These are phyloP conservation scores for Rubroboletus pulcherrimus DNA, from an alignment of 768 basidiomycete genomes.

Conservation along the genomic window DNA sequence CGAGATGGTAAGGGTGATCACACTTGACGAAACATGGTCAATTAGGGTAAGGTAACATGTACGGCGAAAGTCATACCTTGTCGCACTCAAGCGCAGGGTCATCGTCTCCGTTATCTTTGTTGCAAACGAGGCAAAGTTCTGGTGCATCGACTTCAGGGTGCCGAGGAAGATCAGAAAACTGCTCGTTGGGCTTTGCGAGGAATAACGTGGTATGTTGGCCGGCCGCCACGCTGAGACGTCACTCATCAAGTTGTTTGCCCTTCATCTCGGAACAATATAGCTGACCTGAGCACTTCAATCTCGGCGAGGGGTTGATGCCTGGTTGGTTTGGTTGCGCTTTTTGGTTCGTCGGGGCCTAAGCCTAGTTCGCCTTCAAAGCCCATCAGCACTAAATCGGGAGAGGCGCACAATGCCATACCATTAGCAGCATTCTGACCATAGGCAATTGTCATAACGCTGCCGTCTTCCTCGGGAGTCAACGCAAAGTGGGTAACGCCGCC, in stretches of 20 bases:
- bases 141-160: constrained; percentile 77
- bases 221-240: constrained; percentile 60
- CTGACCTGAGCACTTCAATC: constrained; percentile 70
- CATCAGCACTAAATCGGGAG: background rate
- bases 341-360: constrained; percentile 73
- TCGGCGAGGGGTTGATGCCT: constrained; percentile 66
- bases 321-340: constrained; percentile 83
- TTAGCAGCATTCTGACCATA: constrained; percentile 89
- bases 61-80: constrained; percentile 49
- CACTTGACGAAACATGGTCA: constrained; percentile 49
- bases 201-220: constrained; percentile 86
- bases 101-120: constrained; percentile 65
- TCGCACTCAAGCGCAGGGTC: constrained; percentile 84
- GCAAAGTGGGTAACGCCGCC: constrained; percentile 92
- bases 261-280: constrained; percentile 31
- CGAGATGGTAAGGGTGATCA: constrained; percentile 82
- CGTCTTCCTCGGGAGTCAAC: constrained; percentile 71
- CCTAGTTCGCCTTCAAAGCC: constrained; percentile 67
- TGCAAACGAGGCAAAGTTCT: constrained; percentile 68
- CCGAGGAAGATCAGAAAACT: constrained; percentile 72
- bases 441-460: constrained; percentile 74
- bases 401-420: constrained; percentile 37
- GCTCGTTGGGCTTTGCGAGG: constrained; percentile 71
- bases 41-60: background rate
- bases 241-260: constrained; percentile 1